phyloP scores from a whole-genome alignment of 148 eudicot species.

The Rheum nobile region DNA sequence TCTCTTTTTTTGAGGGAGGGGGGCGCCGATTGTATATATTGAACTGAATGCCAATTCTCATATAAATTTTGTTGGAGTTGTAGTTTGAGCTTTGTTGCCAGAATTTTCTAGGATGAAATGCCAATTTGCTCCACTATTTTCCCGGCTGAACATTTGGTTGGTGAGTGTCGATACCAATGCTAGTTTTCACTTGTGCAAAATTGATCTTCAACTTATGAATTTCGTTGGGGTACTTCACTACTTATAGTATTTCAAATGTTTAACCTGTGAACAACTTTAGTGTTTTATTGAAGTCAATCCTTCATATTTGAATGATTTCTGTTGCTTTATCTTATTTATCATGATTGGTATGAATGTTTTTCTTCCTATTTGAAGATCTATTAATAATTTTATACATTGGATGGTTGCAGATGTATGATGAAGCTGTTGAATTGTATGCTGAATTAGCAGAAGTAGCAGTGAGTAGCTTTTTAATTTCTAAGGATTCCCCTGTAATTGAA shows the following conservation, averaged over 20 bases:
- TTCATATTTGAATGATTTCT: neutral
- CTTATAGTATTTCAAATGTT: neutral
- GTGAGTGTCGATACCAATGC: neutral
- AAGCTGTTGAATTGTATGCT: constrained; percentile 58
- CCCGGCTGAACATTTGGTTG: neutral
- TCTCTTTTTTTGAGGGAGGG: too few relatives aligned
- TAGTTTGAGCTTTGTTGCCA: neutral
- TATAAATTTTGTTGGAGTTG: too few relatives aligned
- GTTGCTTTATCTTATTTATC: neutral
- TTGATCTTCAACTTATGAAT: neutral
- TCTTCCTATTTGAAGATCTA: neutral
- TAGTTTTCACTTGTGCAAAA: neutral
- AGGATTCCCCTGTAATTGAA: constrained; percentile 76
- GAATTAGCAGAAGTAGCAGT: constrained; percentile 84
- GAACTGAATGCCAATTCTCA: neutral
- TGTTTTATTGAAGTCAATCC: neutral
- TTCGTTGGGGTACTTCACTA: neutral
- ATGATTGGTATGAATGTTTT: neutral
- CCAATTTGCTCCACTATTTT: neutral
- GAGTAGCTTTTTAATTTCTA: constrained; percentile 75
- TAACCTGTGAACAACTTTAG: neutral
- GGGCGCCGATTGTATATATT: too few relatives aligned
- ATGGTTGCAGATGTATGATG: constrained; percentile 52
- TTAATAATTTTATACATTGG: neutral
- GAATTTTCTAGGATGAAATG: too few relatives aligned